Evolutionary conservation across 148 eudicot genomes (phyloP).

Genomic region (Fagopyrum esculentum): DNA sequence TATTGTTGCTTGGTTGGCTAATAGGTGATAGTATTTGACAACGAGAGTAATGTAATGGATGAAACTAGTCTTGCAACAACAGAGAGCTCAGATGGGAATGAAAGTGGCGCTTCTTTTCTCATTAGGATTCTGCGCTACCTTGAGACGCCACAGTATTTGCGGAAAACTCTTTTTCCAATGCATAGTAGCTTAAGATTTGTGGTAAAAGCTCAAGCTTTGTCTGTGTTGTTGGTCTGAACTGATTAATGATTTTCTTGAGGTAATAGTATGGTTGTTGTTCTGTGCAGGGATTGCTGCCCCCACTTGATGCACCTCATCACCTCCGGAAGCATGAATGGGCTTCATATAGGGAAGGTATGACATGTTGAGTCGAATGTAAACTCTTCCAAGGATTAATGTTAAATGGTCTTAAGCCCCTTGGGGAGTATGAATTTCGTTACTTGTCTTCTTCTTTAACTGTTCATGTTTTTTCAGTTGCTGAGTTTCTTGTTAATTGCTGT

Average conservation of each 20-base stretch:
- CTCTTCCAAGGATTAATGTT: not conserved
- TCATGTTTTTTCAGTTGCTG: not conserved
- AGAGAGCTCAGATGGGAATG: slow-evolving; percentile 41
- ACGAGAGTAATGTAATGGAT: slow-evolving; percentile 32
- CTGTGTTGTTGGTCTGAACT: not conserved
- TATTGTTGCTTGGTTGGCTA: not conserved
- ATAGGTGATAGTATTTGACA: slow-evolving; percentile 87
- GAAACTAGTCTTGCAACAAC: slow-evolving; percentile 27
- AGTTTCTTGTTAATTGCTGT: not conserved
- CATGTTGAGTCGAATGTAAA: not conserved
- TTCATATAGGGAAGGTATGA: slow-evolving; percentile 80
- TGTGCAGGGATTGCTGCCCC: slow-evolving; percentile 83
- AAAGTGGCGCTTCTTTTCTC: slow-evolving; percentile 77
- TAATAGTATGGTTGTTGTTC: slow-evolving; percentile 8
- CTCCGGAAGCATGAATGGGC: slow-evolving; percentile 99
- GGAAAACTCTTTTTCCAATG: slow-evolving; percentile 60
- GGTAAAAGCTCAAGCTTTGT: slow-evolving; percentile 34
- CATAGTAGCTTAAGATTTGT: slow-evolving; percentile 78
- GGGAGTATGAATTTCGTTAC: not conserved
- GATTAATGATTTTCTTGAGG: not conserved
- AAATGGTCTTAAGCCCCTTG: not conserved
- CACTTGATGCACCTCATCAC: slow-evolving; percentile 99
- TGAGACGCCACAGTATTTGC: slow-evolving; percentile 91
- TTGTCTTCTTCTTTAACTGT: not conserved
- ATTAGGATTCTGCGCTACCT: slow-evolving; percentile 73